Conservation (phyloP, 257 asterid genomes). For the Linaria vulgaris region DNA sequence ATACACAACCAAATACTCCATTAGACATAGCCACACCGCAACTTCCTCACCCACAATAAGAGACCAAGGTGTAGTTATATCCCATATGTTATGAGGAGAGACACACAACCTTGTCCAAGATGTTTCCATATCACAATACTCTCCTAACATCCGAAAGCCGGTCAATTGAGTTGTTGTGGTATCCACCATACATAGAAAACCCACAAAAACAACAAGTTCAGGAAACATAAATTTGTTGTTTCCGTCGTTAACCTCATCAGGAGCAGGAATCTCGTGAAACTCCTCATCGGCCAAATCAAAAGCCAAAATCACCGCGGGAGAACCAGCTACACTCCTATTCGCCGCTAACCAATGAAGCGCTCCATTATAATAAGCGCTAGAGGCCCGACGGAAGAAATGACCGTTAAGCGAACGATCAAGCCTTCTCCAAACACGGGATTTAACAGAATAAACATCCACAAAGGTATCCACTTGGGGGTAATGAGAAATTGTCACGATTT, state of each 20-base stretch:
- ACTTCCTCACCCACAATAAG: constrained; percentile 3
- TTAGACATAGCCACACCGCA: neutral
- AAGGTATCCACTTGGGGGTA: neutral
- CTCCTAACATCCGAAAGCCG: neutral
- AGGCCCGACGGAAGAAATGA: neutral
- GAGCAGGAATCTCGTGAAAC: neutral
- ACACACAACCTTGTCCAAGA: neutral
- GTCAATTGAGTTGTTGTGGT: neutral
- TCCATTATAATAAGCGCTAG: neutral
- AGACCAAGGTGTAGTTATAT: neutral
- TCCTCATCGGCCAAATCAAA: neutral
- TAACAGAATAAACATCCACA: neutral
- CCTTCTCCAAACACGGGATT: neutral
- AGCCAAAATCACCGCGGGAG: too few relatives aligned
- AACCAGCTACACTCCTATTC: neutral
- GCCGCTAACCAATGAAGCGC: neutral
- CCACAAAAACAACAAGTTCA: neutral
- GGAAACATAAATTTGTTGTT: too few relatives aligned
- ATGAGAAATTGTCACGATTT: too few relatives aligned
- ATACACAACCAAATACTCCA: neutral
- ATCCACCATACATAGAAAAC: neutral
- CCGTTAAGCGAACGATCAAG: neutral
- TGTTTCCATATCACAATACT: neutral
- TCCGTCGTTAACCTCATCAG: neutral
- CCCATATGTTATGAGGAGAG: neutral